phyloP scores from a whole-genome alignment of 2,329 filamentous ascomycete species.

The Parasarocladium wereldwijsianum region DNA sequence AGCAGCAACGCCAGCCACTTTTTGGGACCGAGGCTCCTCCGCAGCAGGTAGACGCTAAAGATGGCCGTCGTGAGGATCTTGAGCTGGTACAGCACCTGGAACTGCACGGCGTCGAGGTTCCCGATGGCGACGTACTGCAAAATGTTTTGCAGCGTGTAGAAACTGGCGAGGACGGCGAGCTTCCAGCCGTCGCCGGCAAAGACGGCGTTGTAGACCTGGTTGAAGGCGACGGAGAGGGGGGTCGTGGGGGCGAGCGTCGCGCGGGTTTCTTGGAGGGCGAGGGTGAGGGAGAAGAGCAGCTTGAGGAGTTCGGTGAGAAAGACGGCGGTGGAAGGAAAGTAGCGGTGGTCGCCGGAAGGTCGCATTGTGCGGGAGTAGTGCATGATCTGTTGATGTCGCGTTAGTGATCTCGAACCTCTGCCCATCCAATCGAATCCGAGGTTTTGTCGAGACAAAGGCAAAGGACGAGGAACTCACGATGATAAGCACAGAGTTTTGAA shows the following conservation, averaged over 20 bases:
- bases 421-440: no score
- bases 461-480: constrained; percentile 47
- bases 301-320: constrained; percentile 90
- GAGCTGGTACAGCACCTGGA: constrained; percentile 85
- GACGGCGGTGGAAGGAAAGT: constrained; percentile 86
- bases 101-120: constrained; percentile 83
- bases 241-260: constrained; percentile 62
- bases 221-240: constrained; percentile 65
- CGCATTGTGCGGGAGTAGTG: constrained; percentile 95
- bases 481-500: constrained; percentile 62
- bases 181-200: constrained; percentile 93
- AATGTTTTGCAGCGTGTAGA: constrained; percentile 90
- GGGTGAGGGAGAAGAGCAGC: constrained; percentile 68
- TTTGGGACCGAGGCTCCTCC: constrained; percentile 51
- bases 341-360: constrained; percentile 66
- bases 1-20: constrained; percentile 73
- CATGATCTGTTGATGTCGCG: constrained; percentile 47
- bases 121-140: constrained; percentile 84
- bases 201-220: constrained; percentile 64
- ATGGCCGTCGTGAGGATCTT: constrained; percentile 87
- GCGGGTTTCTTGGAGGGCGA: constrained; percentile 79
- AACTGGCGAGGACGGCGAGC: constrained; percentile 69
- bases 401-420: no score
- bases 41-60: constrained; percentile 69
- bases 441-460: no score